Percentiles rank a stretch among this genome's conserved stretches.
phyloP scores from a whole-genome alignment of 2,329 filamentous ascomycete genomes.

The Xylariaceae sp. region DNA sequence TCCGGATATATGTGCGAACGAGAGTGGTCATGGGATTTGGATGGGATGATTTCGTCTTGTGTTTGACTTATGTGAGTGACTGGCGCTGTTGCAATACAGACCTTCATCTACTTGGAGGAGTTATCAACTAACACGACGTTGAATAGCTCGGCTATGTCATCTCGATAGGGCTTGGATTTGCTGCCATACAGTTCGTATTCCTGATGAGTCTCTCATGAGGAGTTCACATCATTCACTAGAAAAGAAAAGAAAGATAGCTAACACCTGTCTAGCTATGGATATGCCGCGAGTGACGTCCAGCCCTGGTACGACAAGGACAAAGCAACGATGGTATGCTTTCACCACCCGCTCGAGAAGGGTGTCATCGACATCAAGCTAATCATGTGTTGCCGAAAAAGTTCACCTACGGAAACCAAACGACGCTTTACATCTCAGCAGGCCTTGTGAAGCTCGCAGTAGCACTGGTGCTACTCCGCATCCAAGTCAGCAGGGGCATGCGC shows the following conservation, averaged over 20 bases:
- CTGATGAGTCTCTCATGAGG: not conserved
- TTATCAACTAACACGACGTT: conserved; percentile 10
- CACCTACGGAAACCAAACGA: conserved; percentile 30
- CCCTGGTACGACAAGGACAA: conserved; percentile 24
- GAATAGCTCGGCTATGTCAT: conserved; percentile 27
- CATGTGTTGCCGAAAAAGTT: conserved; percentile 19
- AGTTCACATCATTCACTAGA: too few species aligned
- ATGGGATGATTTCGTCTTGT: conserved; percentile 29
- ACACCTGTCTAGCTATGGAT: conserved; percentile 25
- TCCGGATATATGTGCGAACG: conserved; percentile 30
- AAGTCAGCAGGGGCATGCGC: conserved; percentile 23
- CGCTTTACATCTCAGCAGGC: conserved; percentile 31
- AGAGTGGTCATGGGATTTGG: conserved; percentile 29
- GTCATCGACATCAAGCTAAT: conserved; percentile 11
- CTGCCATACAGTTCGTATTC: conserved; percentile 24
- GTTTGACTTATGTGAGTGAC: conserved; percentile 27
- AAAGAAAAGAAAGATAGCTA: too few species aligned
- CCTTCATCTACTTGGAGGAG: not conserved
- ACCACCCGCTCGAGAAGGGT: not conserved
- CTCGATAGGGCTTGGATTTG: conserved; percentile 28
- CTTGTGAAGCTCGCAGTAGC: conserved; percentile 33
- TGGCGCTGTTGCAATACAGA: not conserved
- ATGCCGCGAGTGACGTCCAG: conserved; percentile 25
- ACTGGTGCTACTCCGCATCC: conserved; percentile 32
- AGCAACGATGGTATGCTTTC: conserved; percentile 16